Base-by-base conservation (phyloP, 352 stramenopile species). In the Ophiocytium majus region DNA sequence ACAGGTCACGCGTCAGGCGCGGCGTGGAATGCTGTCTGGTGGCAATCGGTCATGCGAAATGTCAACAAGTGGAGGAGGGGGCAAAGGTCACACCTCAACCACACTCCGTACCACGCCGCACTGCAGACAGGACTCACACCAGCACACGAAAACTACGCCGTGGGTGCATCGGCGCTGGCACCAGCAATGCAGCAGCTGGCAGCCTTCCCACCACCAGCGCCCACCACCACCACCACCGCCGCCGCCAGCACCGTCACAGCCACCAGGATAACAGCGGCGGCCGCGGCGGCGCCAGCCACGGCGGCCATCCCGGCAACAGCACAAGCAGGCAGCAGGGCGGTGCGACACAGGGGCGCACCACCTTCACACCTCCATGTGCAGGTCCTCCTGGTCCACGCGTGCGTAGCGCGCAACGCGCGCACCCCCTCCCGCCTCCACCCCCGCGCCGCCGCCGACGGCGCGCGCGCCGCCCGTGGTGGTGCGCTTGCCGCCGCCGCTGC, bases 311-410 rank as follows among this genome's bases (percentile, higher is more conserved):
- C n/a, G n/a, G n/a, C n/a, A n/a, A n/a, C n/a, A n/a, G n/a, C n/a
- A n/a, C n/a, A n/a, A n/a, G n/a, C n/a, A n/a, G n/a, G n/a, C n/a
- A n/a, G n/a, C n/a, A 57, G 43, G 43, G 43, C 43, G 5, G 14
- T 57, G 43, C 43, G 5, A 14, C 43, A 57, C 43, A 57, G 14
- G 43, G 5, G 14, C 43, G 66, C 32, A 78, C 5, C 14, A 78
- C 35, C 66, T 71, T 23, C 57, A 28, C 35, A 78, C 66, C 66
- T 78, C 66, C 32, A 78, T 78, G 66, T 78, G 66, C 66, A 78
- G 35, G 32, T 78, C 66, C 32, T 78, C 66, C 35, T 78, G 66
- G 17, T 78, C 66, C 32, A 78, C 66, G 5, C 5, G 5, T 5
- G 66, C 66, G 35, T 78, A 78, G 5, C 66, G 66, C 32, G 66